Base-by-base conservation (phyloP, 2,329 filamentous ascomycete genomes). In the Chaetomium strumarium region DNA sequence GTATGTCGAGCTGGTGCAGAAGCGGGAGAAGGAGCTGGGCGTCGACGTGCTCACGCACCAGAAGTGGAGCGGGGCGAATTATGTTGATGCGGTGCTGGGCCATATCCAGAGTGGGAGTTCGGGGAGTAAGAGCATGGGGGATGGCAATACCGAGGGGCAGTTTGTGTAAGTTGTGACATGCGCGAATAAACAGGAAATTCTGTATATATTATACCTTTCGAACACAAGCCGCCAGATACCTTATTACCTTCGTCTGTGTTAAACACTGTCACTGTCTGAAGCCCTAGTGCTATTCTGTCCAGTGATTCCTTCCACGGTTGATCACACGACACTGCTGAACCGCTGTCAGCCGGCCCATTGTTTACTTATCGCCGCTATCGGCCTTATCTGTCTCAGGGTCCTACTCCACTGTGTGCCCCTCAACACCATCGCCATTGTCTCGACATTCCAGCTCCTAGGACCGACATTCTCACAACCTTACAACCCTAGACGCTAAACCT, bases 21-120 rank as follows among this genome's bases (percentile, higher is more conserved):
- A 83, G 48, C 79, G 85, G 37, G 93, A 99, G 73, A 96, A 96
- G 77, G 91, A 95, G 59, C 72, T 92, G 1, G 88, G 87, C 13
- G 90, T 90, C 53, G 91, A 96, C 63, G 91, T 96, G n/a, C 74
- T 96, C 58, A 96, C 90, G 37, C 91, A 96, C 68, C 91, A 96
- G 75, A 95, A 93, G 68, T 90, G 86, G 86, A 82, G 78, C 58
- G 79, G 79, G 19, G 79, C 79, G 0, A 72, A 67, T 55, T 83
- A 96, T 67, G 86, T 96, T 60, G 91, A 96, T 68, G 90, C 91
- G 2, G 92, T 96, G 43, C 68, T 96, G 31, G 90, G 90, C 0
- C 84, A 88, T 5, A 95, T 96, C 47, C 90, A 95, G 72, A 95
- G 89, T 63, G 92, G 91, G 19, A 95, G 88, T 72, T 90, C 85